Evolutionary conservation across 2,329 filamentous ascomycete species (phyloP), one percentile per base, ranked within the genome.

Genomic region (Apiospora malaysiana): DNA sequence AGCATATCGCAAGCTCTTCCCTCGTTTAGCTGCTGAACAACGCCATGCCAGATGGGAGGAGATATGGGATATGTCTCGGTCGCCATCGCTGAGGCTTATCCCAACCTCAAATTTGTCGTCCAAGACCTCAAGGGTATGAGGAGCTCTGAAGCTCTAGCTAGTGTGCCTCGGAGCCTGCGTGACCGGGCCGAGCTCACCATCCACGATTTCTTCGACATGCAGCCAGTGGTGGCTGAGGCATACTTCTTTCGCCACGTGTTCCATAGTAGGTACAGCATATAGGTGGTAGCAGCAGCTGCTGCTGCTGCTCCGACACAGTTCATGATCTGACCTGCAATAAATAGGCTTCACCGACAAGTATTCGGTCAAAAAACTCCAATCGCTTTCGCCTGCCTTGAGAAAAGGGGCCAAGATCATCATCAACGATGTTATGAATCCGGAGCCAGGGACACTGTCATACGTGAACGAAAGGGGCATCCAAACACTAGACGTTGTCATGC

Each of bases 111-210:
- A 12, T 75, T 75, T 21, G 69, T 76, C 0, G 77, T 71, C 77
- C 83, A 75, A 81, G 66, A 68, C 66, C 45, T n/a, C 16, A 37
- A 45, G 66, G 84, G 76, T 32, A 66, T 75, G 14, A 72, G 69
- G 23, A 23, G 71, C 74, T 66, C 73, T 9, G 66, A 23, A 2
- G 70, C 66, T 10, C n/a, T 71, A 32, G n/a, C 66, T 45, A 16
- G 43, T 10, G 66, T 72, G 6, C 73, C 74, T 12, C 63, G 43
- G 14, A 18, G 16, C n/a, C n/a, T 66, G 37, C 37, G 16, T 23
- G 8, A 27, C 16, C 21, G 63, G n/a, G 27, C 51, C 23, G 27
- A 47, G 32, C 45, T 68, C 46, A 47, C 32, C 27, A 46, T 40
- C 25, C 67, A 68, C 27, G 27, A 68, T n/a, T 49, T 42, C 67